These are phyloP conservation scores for Parathielavia hyrcaniae DNA, from an alignment of 495 filamentous ascomycete genomes.

Conservation along the genomic window DNA sequence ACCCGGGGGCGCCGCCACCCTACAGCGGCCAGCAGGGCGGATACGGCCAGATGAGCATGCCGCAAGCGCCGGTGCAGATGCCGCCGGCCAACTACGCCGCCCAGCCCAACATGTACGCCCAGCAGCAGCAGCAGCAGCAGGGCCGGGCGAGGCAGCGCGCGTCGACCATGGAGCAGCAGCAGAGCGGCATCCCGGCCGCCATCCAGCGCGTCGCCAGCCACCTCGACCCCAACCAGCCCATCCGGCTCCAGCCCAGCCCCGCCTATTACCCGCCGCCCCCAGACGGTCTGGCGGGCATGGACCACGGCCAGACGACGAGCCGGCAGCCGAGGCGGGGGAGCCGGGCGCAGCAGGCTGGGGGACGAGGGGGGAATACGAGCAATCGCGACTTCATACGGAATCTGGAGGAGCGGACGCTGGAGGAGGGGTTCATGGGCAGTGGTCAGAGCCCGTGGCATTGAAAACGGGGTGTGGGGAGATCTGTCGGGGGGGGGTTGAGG, in stretches of 20 bases:
- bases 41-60: conserved; percentile 71
- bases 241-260: conserved; percentile 88
- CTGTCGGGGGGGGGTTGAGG: background rate
- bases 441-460: conserved; percentile 49
- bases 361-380: conserved; percentile 41
- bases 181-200: conserved; percentile 81
- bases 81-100: conserved; percentile 59
- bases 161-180: conserved; percentile 90
- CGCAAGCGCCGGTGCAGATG: conserved; percentile 58
- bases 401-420: conserved; percentile 85
- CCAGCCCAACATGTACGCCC: conserved; percentile 71
- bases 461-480: conserved; percentile 5
- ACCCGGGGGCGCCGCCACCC: conserved; percentile 73
- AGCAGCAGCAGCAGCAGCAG: conserved; percentile 41
- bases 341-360: conserved; percentile 52
- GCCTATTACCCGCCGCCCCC: conserved; percentile 97
- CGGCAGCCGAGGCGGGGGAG: conserved; percentile 73
- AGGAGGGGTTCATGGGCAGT: conserved; percentile 63
- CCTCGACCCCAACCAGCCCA: conserved; percentile 90
- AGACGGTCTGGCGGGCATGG: conserved; percentile 59
- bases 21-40: conserved; percentile 68
- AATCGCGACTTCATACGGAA: conserved; percentile 90
- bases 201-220: conserved; percentile 97
- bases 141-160: conserved; percentile 70
- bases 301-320: conserved; percentile 45